Evolutionary conservation across 495 filamentous ascomycete genomes (phyloP), one percentile per base, ranked within the genome.

Genomic region (Pseudevernia furfuracea): DNA sequence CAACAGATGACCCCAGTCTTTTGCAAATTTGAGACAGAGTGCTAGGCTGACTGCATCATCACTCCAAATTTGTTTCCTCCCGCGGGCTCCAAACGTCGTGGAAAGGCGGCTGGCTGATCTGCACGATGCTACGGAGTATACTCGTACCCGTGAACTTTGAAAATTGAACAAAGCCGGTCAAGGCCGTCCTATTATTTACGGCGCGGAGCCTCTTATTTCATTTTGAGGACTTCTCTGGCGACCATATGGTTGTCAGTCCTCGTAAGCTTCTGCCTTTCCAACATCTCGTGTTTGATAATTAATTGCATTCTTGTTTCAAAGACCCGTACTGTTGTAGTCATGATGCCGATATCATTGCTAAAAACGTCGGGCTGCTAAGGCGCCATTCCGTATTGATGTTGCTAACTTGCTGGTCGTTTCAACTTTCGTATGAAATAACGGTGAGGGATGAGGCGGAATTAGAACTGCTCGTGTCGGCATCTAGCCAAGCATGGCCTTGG

Each of bases 141-240:
- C n/a, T n/a, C 37, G 28, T 64, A 30, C 39, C 34, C 21, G 21
- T n/a, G 23, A 23, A n/a, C n/a, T n/a, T n/a, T n/a, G 34, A 34
- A 34, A 34, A n/a, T n/a, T n/a, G 28, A 74, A 39, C 46, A 11
- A n/a, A n/a, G n/a, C 8, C 21, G 8, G 43, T 28, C 38, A 34
- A 36, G 23, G 37, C 61, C 38, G n/a, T 57, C 39, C 55, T 55
- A 52, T 41, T 55, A 52, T 41, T 21, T 52, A 62, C 36, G 48
- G 48, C 48, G 30, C n/a, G 36, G 36, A 34, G 49, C 49, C 48
- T 62, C 60, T 23, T 48, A 39, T 56, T 56, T 23, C 9, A 36
- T 7, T 48, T 30, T 32, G 34, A 17, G 14, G 19, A 21, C 36
- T 25, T 38, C 14, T 32, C n/a, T 30, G 41, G 23, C 36, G 2